A percentile compares a stretch with the other conserved stretches of the same genome.
Evolutionary conservation across 2,329 filamentous ascomycete species (phyloP).

Genomic region (Claviceps quebecensis): DNA sequence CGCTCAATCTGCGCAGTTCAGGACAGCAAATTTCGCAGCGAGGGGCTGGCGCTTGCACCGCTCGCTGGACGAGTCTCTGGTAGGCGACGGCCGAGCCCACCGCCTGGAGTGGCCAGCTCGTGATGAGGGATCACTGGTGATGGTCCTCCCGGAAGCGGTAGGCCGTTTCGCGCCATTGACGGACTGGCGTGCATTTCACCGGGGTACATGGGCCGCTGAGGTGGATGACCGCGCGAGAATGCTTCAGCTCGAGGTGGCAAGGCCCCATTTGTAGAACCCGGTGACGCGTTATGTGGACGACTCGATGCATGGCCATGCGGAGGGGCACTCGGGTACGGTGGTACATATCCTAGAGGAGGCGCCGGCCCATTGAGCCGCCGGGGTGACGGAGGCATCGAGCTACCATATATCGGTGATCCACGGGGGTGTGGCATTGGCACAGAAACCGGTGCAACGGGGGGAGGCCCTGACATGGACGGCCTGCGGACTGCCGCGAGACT

Average conservation of each 20-base stretch:
- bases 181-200: slow-evolving; percentile 31
- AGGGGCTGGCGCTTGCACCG: slow-evolving; percentile 67
- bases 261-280: slow-evolving; percentile 20
- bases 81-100: slow-evolving; percentile 15
- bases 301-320: slow-evolving; percentile 13
- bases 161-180: slow-evolving; percentile 27
- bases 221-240: slow-evolving; percentile 27
- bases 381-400: slow-evolving; percentile 34
- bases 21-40: slow-evolving; percentile 58
- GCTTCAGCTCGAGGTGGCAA: slow-evolving; percentile 20
- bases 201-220: slow-evolving; percentile 27
- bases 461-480: slow-evolving; percentile 29
- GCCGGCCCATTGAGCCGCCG: slow-evolving; percentile 29
- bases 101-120: slow-evolving; percentile 12
- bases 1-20: slow-evolving; percentile 17
- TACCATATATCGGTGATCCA: slow-evolving; percentile 21
- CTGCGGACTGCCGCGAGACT: slow-evolving; percentile 34
- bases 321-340: slow-evolving; percentile 17
- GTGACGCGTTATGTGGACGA: slow-evolving; percentile 15
- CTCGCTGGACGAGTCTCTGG: slow-evolving; percentile 34
- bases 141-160: slow-evolving; percentile 10
- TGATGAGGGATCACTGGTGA: slow-evolving; percentile 12
- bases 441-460: slow-evolving; percentile 25
- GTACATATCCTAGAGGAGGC: slow-evolving; percentile 27
- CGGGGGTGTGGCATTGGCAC: slow-evolving; percentile 27